A percentile compares a stretch with the other conserved stretches of the same genome.
Conservation (phyloP, 1,284 basidiomycete genomes). For the Trichosporon faecale region DNA sequence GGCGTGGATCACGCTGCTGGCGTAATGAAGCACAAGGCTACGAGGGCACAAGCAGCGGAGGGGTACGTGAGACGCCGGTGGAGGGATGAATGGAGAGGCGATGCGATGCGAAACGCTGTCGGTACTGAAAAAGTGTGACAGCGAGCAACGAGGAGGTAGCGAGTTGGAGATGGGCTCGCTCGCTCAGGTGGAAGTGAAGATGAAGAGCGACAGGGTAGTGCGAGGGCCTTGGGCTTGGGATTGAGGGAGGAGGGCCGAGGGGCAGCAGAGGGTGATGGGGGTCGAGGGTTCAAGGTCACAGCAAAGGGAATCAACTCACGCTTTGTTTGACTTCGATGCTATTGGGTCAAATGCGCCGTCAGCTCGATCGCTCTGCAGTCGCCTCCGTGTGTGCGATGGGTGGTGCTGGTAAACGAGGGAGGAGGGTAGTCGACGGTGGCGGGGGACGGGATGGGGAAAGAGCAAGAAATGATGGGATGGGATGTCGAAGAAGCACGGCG, state of each 20-base stretch:
- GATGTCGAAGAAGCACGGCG: background rate
- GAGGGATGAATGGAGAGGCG: background rate
- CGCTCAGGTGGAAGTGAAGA: slow-evolving; percentile 7
- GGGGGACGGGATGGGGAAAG: background rate
- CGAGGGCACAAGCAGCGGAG: background rate
- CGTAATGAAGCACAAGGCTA: background rate
- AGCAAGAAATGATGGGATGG: background rate
- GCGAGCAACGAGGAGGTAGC: background rate
- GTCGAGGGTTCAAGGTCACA: slow-evolving; percentile 7
- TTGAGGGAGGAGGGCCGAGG: background rate
- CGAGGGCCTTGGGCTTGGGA: slow-evolving; percentile 4
- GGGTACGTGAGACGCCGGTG: background rate
- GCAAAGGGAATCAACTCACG: slow-evolving; percentile 9
- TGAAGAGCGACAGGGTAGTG: background rate
- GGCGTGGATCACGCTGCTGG: background rate
- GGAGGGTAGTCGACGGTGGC: background rate
- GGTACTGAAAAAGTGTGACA: background rate
- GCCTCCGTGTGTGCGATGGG: background rate
- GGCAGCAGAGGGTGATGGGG: background rate
- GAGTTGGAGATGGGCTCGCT: background rate
- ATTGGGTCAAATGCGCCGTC: background rate
- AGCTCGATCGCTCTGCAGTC: slow-evolving; percentile 9
- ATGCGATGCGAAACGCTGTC: slow-evolving; percentile 3
- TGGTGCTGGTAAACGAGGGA: background rate
- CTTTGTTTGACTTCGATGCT: slow-evolving; percentile 7